Conservation (phyloP, 352 stramenopile genomes). For the Globisporangium ultimum region DNA sequence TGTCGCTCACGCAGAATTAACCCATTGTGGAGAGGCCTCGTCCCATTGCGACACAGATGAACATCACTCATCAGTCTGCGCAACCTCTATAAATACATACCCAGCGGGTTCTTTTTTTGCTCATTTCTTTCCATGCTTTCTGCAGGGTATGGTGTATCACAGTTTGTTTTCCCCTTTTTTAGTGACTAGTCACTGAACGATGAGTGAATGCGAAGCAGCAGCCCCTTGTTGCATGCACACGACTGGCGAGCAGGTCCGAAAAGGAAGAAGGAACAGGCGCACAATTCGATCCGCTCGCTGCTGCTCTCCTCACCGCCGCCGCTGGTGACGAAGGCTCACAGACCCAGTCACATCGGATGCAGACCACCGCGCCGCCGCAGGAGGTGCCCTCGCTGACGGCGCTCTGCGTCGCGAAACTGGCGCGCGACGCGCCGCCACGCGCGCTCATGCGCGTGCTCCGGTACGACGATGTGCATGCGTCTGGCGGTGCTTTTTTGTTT, state of each 20-base stretch:
- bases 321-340: background rate
- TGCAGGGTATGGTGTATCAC: background rate
- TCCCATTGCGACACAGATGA: background rate
- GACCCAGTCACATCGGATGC: background rate
- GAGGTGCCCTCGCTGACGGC: conserved; percentile 44
- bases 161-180: background rate
- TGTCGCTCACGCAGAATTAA: conserved; percentile 61
- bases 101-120: conserved; percentile 5
- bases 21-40: no score
- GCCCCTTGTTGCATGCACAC: conserved; percentile 5
- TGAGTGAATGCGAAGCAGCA: no score
- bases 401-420: conserved; percentile 62
- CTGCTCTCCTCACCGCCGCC: background rate
- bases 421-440: conserved; percentile 45
- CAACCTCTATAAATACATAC: conserved; percentile 4
- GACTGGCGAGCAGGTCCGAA: background rate
- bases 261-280: conserved; percentile 2
- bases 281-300: no score
- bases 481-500: conserved; percentile 3
- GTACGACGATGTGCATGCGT: conserved; percentile 20
- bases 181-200: no score
- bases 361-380: background rate
- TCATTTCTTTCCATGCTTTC: conserved; percentile 2
- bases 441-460: conserved; percentile 55
- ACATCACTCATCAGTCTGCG: conserved; percentile 3